These are phyloP conservation scores for Boletus smithii DNA, from an alignment of 1,284 basidiomycete species.

Conservation along the genomic window DNA sequence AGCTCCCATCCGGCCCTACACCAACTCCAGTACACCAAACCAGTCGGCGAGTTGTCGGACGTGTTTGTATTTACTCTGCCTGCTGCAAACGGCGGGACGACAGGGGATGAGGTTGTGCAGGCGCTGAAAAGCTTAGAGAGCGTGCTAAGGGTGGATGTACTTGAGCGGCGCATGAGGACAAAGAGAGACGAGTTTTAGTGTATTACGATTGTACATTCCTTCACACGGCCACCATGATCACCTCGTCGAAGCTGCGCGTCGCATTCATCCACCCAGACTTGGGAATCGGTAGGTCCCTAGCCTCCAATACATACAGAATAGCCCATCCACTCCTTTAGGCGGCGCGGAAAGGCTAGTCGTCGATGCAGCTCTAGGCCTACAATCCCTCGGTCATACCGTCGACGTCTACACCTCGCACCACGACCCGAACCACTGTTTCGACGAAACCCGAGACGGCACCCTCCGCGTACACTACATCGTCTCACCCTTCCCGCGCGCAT, in stretches of 20 bases:
- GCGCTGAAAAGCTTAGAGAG: constrained; percentile 19
- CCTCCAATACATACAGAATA: not conserved
- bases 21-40: constrained; percentile 22
- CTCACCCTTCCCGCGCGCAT: constrained; percentile 76
- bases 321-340: constrained; percentile 46
- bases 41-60: constrained; percentile 27
- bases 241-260: constrained; percentile 41
- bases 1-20: constrained; percentile 17
- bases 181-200: constrained; percentile 32
- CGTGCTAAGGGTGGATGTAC: constrained; percentile 25
- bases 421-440: constrained; percentile 81
- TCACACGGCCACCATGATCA: not conserved
- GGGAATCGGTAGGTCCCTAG: constrained; percentile 76
- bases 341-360: constrained; percentile 95
- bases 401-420: constrained; percentile 94
- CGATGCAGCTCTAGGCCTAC: constrained; percentile 90
- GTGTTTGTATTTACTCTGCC: constrained; percentile 22
- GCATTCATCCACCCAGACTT: constrained; percentile 95
- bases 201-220: too few species aligned
- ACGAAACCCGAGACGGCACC: constrained; percentile 86
- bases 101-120: constrained; percentile 18
- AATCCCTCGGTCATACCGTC: constrained; percentile 84
- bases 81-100: not conserved
- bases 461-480: constrained; percentile 77
- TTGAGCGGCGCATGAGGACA: constrained; percentile 21